phyloP scores from a whole-genome alignment of 2,329 filamentous ascomycete genomes.

The Ascochyta rabiei region DNA sequence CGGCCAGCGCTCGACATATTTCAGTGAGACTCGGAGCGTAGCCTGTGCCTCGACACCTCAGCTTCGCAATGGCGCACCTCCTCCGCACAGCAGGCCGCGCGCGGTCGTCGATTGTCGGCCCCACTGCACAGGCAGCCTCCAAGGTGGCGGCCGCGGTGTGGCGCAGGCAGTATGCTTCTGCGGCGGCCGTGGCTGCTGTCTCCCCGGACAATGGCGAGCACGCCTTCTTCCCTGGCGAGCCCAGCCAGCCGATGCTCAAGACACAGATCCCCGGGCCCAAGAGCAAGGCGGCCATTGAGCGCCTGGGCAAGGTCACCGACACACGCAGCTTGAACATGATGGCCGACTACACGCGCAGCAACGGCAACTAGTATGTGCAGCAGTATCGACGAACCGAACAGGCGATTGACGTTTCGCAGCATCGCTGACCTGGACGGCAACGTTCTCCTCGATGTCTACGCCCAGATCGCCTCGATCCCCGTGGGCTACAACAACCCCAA shows the following conservation, averaged over 20 bases:
- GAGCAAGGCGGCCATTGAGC: slow-evolving; percentile 70
- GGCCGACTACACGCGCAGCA: slow-evolving; percentile 46
- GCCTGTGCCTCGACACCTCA: not conserved
- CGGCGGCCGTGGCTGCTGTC: slow-evolving; percentile 37
- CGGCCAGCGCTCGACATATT: slow-evolving; percentile 6
- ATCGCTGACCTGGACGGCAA: slow-evolving; percentile 76
- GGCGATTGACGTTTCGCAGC: slow-evolving; percentile 27
- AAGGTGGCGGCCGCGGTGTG: slow-evolving; percentile 27
- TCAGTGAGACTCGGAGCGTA: not conserved
- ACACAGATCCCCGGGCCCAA: slow-evolving; percentile 76
- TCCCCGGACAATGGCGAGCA: slow-evolving; percentile 48
- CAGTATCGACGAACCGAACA: no score
- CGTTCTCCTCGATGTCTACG: slow-evolving; percentile 76
- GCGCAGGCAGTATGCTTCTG: slow-evolving; percentile 41
- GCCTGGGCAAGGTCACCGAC: slow-evolving; percentile 81
- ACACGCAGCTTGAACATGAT: slow-evolving; percentile 77
- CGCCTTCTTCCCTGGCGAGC: slow-evolving; percentile 65
- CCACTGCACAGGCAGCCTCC: slow-evolving; percentile 21
- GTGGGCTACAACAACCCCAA: slow-evolving; percentile 90
- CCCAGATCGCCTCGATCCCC: slow-evolving; percentile 91
- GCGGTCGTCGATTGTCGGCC: slow-evolving; percentile 19
- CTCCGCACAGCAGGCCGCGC: slow-evolving; percentile 35
- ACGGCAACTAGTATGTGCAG: slow-evolving; percentile 71
- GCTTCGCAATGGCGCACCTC: slow-evolving; percentile 39
- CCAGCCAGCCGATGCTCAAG: slow-evolving; percentile 58